Base-by-base conservation (phyloP, 1,284 basidiomycete species). In the Veloboletus limbatus region DNA sequence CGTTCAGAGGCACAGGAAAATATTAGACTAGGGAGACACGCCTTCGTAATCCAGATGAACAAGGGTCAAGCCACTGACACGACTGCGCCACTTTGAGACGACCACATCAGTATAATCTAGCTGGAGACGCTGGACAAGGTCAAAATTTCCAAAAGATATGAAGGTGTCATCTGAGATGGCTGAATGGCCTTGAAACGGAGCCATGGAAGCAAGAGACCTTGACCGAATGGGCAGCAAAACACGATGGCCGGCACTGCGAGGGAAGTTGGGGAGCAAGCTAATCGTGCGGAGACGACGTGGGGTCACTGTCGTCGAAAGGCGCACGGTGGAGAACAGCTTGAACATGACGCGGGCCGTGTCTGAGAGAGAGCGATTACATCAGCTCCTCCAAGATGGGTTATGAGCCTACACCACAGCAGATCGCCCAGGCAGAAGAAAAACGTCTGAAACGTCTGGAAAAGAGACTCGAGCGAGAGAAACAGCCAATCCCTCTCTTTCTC, bases 21-120 rank as follows among this genome's bases (percentile, higher is more conserved):
- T 9, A 35, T 9, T 4, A 16, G 32, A 36, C 21, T 16, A n/a
- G 28, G 28, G 21, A 13, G 9, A 56, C 51, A 44, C 45, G 88
- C 89, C 86, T 60, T 92, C 82, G 65, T 92, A 92, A 65, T 90
- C 86, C 17, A 91, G 70, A 69, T 91, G 88, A 21, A 91, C 83
- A 20, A 91, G 74, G 31, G 79, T 89, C 44, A 94, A 68, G 18
- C 92, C 91, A 20, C 88, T 88, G 38, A 77, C 71, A 51, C 84
- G 76, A 56, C 91, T 93, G 59, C 77, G 79, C 91, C 91, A 94
- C 67, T 91, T 93, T 11, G 88, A 88, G 39, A 94, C 74, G 25
- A 75, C 71, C 48, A 92, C 81, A 55, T 90, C 86, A 4, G 85
- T 83, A 54, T 82, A 90, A 56, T 82, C 81, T 28, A 92, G 72